phyloP scores from a whole-genome alignment of 192 early-diverging fungal species.

The Podila horticola region DNA sequence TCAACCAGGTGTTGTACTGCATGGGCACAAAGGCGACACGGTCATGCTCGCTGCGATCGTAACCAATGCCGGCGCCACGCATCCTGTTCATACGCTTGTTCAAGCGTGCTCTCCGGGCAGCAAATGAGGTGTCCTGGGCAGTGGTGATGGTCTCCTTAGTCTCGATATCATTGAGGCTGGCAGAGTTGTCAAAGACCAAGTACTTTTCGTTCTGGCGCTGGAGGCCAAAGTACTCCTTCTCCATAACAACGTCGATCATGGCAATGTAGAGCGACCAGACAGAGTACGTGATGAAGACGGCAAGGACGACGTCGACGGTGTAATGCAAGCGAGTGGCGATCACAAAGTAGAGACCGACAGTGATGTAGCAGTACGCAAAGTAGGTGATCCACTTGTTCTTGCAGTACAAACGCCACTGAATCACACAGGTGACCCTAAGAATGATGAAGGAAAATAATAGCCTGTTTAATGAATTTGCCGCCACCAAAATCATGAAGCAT shows the following conservation, averaged over 20 bases:
- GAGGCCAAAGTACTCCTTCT: slow-evolving; percentile 53
- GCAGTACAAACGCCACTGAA: slow-evolving; percentile 53
- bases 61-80: slow-evolving; percentile 46
- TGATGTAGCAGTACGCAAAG: slow-evolving; percentile 46
- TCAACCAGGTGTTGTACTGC: slow-evolving; percentile 53
- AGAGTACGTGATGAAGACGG: slow-evolving; percentile 63
- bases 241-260: slow-evolving; percentile 53
- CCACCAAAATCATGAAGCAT: too few species aligned
- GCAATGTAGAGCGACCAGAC: slow-evolving; percentile 66
- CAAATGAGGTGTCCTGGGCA: background rate
- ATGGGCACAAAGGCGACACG: slow-evolving; percentile 51
- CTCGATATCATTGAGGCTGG: background rate
- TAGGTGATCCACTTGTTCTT: slow-evolving; percentile 40
- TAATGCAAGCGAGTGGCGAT: slow-evolving; percentile 55
- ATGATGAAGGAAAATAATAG: background rate
- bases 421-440: slow-evolving; percentile 26
- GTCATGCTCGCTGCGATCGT: slow-evolving; percentile 43
- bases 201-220: slow-evolving; percentile 40
- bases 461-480: background rate
- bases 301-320: slow-evolving; percentile 53
- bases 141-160: slow-evolving; percentile 2
- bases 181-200: slow-evolving; percentile 3
- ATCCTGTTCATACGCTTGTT: slow-evolving; percentile 38
- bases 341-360: slow-evolving; percentile 43
- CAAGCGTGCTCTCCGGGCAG: slow-evolving; percentile 22